A percentile compares a stretch with the other conserved stretches of the same genome.
These are phyloP conservation scores for Daedaleopsis nitida DNA, from an alignment of 768 basidiomycete genomes.

Conservation along the genomic window DNA sequence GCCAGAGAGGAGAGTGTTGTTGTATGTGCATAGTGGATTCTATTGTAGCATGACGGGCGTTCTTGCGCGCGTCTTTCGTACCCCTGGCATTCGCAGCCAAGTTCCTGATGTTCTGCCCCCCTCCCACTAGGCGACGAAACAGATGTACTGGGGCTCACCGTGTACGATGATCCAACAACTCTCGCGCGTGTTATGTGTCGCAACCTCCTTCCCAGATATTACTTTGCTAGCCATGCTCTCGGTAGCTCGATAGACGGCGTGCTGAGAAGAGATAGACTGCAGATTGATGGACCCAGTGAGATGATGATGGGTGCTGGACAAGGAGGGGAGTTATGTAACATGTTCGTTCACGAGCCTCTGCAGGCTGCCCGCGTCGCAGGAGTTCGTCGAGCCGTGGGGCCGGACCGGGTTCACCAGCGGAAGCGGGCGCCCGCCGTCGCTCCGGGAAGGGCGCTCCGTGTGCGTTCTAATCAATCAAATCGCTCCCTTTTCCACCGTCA, in stretches of 20 bases:
- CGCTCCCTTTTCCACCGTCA: neutral
- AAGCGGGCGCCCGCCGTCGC: constrained; percentile 9
- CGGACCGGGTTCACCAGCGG: constrained; percentile 7
- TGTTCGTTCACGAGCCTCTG: neutral
- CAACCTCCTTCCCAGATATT: constrained; percentile 43
- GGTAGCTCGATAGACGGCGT: neutral
- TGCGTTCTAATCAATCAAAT: too few species aligned
- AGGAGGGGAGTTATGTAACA: neutral
- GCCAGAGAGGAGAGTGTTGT: too few species aligned
- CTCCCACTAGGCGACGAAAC: neutral
- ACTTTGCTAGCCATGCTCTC: neutral
- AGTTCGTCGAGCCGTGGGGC: constrained; percentile 3
- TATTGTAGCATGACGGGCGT: too few species aligned
- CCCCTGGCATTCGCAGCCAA: too few species aligned
- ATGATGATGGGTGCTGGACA: neutral
- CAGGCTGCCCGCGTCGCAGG: neutral
- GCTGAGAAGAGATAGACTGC: too few species aligned
- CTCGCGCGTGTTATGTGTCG: constrained; percentile 56
- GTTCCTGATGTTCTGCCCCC: neutral
- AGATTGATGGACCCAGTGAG: neutral
- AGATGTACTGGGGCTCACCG: constrained; percentile 35
- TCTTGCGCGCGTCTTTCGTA: too few species aligned
- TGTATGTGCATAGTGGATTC: too few species aligned
- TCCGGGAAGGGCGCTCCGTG: too few species aligned
- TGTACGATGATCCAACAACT: constrained; percentile 87